These are phyloP conservation scores for Zanthoxylum bungeanum DNA, from an alignment of 345 rosid species.

Conservation along the genomic window DNA sequence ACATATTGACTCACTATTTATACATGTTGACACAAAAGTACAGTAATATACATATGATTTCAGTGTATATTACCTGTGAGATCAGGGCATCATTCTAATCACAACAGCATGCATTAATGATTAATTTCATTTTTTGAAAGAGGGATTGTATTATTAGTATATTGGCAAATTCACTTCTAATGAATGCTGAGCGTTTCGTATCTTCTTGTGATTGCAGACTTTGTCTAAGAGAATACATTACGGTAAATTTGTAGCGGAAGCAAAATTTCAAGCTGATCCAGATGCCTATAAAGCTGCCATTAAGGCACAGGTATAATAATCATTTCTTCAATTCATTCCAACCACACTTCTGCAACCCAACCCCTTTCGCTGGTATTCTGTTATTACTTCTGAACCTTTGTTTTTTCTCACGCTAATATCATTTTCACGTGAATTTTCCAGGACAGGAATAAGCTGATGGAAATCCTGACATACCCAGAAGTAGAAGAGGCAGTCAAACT, in stretches of 20 bases:
- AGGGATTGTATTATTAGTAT: not conserved
- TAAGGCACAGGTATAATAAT: conserved; percentile 51
- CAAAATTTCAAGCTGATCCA: conserved; percentile 73
- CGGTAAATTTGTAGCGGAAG: conserved; percentile 93
- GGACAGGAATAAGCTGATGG: conserved; percentile 54
- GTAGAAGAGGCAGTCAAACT: conserved; percentile 61
- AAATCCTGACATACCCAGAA: conserved; percentile 43
- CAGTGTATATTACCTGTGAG: not conserved
- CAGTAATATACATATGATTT: not conserved
- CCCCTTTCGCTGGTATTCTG: not conserved
- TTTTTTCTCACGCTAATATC: no score
- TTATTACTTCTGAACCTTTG: no score
- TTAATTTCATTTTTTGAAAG: no score
- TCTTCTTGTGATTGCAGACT: conserved; percentile 45
- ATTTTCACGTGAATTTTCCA: conserved; percentile 18
- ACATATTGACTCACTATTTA: not conserved
- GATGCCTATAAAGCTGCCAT: conserved; percentile 63
- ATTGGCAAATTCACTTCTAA: not conserved
- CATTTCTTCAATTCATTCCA: not conserved
- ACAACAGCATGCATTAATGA: no score
- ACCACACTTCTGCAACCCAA: not conserved
- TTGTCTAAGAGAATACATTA: conserved; percentile 94
- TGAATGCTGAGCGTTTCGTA: not conserved
- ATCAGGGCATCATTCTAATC: not conserved
- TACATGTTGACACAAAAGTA: not conserved